Base-by-base conservation (phyloP, 1,284 basidiomycete genomes). In the Marasmius fiardii region DNA sequence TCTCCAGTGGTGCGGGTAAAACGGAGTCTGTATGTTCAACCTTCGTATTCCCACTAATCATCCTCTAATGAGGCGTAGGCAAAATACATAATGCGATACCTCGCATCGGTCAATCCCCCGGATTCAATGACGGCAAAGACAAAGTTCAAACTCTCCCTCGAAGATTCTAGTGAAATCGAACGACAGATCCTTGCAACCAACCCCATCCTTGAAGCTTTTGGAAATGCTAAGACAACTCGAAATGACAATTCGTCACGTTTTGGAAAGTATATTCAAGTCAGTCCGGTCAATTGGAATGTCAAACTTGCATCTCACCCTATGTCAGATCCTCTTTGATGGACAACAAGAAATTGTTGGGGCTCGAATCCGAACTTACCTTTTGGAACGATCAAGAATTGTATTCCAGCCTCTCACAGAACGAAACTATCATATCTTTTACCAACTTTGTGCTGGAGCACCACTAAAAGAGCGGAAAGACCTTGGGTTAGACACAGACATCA, bases 391-490 rank as follows among this genome's bases (percentile, higher is more conserved):
- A 39, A 89, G 97, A 61, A 89, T 99, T 61, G 95, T 98, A 54
- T 98, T 97, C 72, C 97, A 99, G 73, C 95, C 97, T 16, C 82
- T 92, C 62, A 94, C 91, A 20, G 97, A 99, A 73, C 88, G 97
- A 56, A 99, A 99, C 73, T 99, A 99, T 71, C 97, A 99, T 73
- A 98, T 99, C 67, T 99, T 99, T 78, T 99, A 99, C 73, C 97
- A 99, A 71, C 79, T 99, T n/a, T 94, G 96, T 64, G 92, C 96
- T 2, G 97, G 97, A 53, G 95, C 94, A 3, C 95, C 96, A 1
- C 77, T 91, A 23, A 96, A 97, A 68, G 96, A 99, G 68, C 86
- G 93, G 47, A 97, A 97, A 72, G 93, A 97, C 65, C 83, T 99
- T 41, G 94, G 92, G 4, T 80, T 99, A 43, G 92, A 95, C 60